A percentile compares a stretch with the other conserved stretches of the same genome.
phyloP scores from a whole-genome alignment of 805 yeast genomes.

The Dipodascopsis tothii region DNA sequence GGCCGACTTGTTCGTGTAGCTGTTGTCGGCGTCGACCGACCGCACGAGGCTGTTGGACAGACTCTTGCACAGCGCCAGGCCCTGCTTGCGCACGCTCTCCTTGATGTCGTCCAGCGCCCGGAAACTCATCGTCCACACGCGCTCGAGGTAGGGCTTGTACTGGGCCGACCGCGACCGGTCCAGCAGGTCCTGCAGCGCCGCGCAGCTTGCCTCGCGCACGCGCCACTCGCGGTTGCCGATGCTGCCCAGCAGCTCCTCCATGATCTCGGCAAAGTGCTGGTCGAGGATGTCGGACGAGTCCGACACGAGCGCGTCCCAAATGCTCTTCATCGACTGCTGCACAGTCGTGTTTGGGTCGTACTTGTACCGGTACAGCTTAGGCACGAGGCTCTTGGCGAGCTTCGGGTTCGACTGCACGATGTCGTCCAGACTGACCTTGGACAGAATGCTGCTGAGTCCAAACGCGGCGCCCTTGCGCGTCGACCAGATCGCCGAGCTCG shows the following conservation, averaged over 20 bases:
- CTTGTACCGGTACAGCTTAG: conserved; percentile 73
- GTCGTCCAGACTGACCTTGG: conserved; percentile 65
- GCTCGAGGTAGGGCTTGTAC: conserved; percentile 43
- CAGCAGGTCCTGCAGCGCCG: neutral
- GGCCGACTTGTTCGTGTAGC: conserved; percentile 38
- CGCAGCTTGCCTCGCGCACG: conserved; percentile 76
- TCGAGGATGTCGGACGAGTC: conserved; percentile 49
- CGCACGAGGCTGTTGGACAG: conserved; percentile 58
- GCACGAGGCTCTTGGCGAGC: conserved; percentile 57
- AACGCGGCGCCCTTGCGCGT: conserved; percentile 90
- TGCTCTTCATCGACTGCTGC: conserved; percentile 74
- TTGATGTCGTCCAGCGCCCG: conserved; percentile 89
- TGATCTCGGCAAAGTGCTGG: conserved; percentile 49
- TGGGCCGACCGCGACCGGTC: conserved; percentile 12
- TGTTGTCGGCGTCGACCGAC: conserved; percentile 43
- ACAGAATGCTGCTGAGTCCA: conserved; percentile 78
- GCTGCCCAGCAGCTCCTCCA: conserved; percentile 54
- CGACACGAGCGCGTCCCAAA: conserved; percentile 67
- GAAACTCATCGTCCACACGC: conserved; percentile 82
- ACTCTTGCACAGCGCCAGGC: conserved; percentile 56
- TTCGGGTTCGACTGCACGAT: conserved; percentile 47
- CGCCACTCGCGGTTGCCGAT: conserved; percentile 89
- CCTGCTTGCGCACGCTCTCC: conserved; percentile 83
- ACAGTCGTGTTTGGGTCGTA: conserved; percentile 78
- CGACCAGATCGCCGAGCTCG: conserved; percentile 82